phyloP scores from a whole-genome alignment of 2,329 filamentous ascomycete genomes.

The Ambrosiella xylebori region DNA sequence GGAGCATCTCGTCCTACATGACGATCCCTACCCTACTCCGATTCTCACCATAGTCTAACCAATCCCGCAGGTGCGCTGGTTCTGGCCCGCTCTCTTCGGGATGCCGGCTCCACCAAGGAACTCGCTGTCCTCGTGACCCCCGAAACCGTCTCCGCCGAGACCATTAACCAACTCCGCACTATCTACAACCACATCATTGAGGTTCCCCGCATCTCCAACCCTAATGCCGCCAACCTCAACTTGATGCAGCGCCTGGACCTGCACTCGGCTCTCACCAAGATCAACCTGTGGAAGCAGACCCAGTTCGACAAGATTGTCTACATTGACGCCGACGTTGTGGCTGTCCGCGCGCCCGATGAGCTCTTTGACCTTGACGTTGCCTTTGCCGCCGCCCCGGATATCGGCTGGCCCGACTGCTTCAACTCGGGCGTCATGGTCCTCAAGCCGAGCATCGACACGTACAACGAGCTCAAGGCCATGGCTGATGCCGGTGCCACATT shows the following conservation, averaged over 20 bases:
- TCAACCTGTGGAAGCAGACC: slow-evolving; percentile 78
- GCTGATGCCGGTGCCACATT: slow-evolving; percentile 81
- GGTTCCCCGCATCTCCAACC: slow-evolving; percentile 62
- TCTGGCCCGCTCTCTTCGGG: slow-evolving; percentile 81
- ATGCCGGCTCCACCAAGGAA: slow-evolving; percentile 74
- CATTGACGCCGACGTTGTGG: slow-evolving; percentile 86
- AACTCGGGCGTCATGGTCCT: slow-evolving; percentile 96
- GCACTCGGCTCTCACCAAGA: slow-evolving; percentile 88
- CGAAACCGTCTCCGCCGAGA: slow-evolving; percentile 58
- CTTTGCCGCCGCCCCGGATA: slow-evolving; percentile 68
- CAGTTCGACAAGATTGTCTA: slow-evolving; percentile 91
- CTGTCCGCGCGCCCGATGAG: slow-evolving; percentile 78
- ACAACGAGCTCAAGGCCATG: slow-evolving; percentile 67
- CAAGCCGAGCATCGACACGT: slow-evolving; percentile 71
- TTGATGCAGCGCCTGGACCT: slow-evolving; percentile 86
- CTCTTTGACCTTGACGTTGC: slow-evolving; percentile 51
- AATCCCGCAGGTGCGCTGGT: slow-evolving; percentile 62
- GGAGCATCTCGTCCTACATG: too few relatives aligned
- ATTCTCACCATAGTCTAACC: neutral
- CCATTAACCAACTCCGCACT: slow-evolving; percentile 64
- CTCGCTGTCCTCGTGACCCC: slow-evolving; percentile 70
- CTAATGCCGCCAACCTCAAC: slow-evolving; percentile 62
- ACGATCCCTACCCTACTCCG: too few relatives aligned
- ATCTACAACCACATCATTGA: slow-evolving; percentile 82
- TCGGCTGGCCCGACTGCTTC: slow-evolving; percentile 96